Percentiles rank a stretch among this genome's conserved stretches.
These are phyloP conservation scores for Dactylorhiza incarnata DNA, from an alignment of 106 monocot species.

Conservation along the genomic window DNA sequence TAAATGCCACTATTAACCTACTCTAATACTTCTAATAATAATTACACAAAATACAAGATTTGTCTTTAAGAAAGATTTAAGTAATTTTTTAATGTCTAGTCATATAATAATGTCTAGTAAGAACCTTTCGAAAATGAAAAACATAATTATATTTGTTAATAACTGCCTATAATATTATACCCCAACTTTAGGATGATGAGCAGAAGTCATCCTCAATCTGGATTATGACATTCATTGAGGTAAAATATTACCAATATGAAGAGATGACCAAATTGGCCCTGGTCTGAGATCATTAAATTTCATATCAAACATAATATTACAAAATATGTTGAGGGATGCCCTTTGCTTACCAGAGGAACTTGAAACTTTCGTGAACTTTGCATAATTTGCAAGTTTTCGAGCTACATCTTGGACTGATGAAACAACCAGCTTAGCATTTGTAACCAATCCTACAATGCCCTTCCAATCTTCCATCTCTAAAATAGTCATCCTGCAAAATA, in stretches of 20 bases:
- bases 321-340: not conserved
- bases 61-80: not conserved
- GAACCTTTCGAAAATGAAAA: not conserved
- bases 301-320: not conserved
- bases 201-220: not conserved
- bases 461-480: slow-evolving; percentile 81
- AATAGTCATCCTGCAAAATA: slow-evolving; percentile 58
- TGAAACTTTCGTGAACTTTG: slow-evolving; percentile 29
- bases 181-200: not conserved
- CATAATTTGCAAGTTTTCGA: slow-evolving; percentile 62
- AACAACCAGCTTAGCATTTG: slow-evolving; percentile 84
- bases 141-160: not conserved
- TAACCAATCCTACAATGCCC: slow-evolving; percentile 61
- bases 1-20: not conserved
- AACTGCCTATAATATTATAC: not conserved
- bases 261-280: not conserved
- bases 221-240: not conserved
- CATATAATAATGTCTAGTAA: not conserved
- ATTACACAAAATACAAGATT: not conserved
- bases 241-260: not conserved
- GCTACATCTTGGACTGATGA: slow-evolving; percentile 83
- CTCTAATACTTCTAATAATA: not conserved
- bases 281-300: not conserved
- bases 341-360: slow-evolving; percentile 25
- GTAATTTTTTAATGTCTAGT: not conserved